Conservation (phyloP, 257 asterid genomes). For the Lavandula angustifolia region DNA sequence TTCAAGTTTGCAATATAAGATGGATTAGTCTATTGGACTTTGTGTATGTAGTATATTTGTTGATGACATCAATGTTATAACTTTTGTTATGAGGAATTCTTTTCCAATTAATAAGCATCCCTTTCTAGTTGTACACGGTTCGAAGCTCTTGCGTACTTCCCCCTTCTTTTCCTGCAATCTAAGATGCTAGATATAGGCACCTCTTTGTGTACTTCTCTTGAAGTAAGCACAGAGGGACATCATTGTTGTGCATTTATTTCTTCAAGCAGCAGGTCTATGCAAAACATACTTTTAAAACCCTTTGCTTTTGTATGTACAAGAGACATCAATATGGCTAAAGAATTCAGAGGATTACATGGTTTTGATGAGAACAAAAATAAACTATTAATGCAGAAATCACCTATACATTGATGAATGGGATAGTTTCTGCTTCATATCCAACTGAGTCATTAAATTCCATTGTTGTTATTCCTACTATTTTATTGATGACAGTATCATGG, state of each 20-base stretch:
- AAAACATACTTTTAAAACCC: background rate
- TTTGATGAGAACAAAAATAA: background rate
- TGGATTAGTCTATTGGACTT: background rate
- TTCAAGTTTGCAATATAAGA: background rate
- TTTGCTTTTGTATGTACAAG: background rate
- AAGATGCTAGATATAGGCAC: background rate
- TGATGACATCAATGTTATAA: background rate
- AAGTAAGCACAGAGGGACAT: background rate
- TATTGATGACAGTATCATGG: background rate
- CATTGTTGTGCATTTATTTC: background rate
- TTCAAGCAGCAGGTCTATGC: background rate
- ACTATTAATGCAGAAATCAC: slow-evolving; percentile 1
- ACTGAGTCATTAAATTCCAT: background rate
- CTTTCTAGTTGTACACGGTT: background rate
- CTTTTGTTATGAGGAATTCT: background rate
- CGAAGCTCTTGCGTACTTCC: background rate
- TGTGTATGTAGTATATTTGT: background rate
- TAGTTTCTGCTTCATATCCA: slow-evolving; percentile 2
- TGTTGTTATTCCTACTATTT: slow-evolving; percentile 2
- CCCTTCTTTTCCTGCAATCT: background rate
- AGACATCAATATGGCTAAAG: background rate
- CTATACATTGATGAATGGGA: background rate
- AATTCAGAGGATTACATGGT: background rate
- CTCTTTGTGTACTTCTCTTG: background rate
- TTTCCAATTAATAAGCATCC: background rate